Evolutionary conservation across 345 rosid genomes (phyloP), one percentile per base, ranked within the genome.

Genomic region (Physaria fendleri): DNA sequence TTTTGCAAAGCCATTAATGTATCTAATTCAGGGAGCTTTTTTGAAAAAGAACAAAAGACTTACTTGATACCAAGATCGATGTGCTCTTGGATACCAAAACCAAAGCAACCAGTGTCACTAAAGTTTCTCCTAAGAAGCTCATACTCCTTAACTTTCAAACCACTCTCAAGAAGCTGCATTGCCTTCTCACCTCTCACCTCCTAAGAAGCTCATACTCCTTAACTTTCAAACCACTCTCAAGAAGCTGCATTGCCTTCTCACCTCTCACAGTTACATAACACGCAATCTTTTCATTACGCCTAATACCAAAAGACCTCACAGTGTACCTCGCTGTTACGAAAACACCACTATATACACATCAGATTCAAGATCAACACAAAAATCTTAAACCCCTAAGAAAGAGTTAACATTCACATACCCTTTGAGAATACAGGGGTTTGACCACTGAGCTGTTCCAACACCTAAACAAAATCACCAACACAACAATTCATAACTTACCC

Each of bases 61-160:
- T 38, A 78, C 83, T 79, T 78, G 68, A 81, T 81, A 3, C 86
- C 83, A 57, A 77, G 81, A 79, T 81, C 85, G 38, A 81, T 81
- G 72, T 81, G 85, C 71, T 81, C 85, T 71, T 81, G 82, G 25
- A 81, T 81, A 65, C 85, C 85, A 0, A 81, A 81, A 1, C 85
- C 85, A 50, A 81, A 81, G 74, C 85, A 81, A 16, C 85, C 85
- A 65, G 85, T 81, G 25, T 81, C 85, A 59, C 85, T 81, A 21
- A 81, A 81, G 74, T 81, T 78, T 68, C 70, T 81, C 58, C 76
- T 71, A 60, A 71, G 70, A 42, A 71, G 65, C 66, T 71, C 76
- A 12, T 77, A 81, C 61, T 81, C 85, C 77, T 81, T 81, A 17
- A 81, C 85, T 58, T 80, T 80, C 69, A 80, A 73, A 11, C 85